Conservation (phyloP, 306 rosid genomes). For the Citrullus colocynthis region DNA sequence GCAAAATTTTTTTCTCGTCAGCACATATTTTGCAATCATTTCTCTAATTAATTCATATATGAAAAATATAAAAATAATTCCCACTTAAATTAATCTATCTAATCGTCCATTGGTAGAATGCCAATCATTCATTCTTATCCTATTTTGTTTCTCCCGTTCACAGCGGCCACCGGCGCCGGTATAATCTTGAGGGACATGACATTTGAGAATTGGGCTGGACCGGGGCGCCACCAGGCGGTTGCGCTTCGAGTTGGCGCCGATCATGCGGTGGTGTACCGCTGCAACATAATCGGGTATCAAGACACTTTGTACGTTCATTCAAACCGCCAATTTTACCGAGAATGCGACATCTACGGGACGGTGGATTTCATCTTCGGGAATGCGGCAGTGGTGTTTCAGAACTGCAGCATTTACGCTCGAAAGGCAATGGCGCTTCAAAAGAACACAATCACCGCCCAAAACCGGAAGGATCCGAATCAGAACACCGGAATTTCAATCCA, state of each 20-base stretch:
- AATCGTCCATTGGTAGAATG: background rate
- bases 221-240: slow-evolving; percentile 75
- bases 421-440: slow-evolving; percentile 68
- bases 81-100: background rate
- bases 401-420: slow-evolving; percentile 56
- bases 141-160: background rate
- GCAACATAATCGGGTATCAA: slow-evolving; percentile 64
- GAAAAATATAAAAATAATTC: background rate
- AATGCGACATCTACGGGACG: slow-evolving; percentile 69
- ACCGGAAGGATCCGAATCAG: slow-evolving; percentile 88
- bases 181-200: slow-evolving; percentile 74
- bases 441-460: slow-evolving; percentile 86
- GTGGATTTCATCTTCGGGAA: slow-evolving; percentile 90
- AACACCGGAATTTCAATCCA: slow-evolving; percentile 95
- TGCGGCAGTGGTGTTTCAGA: slow-evolving; percentile 90
- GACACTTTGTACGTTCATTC: slow-evolving; percentile 88
- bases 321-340: slow-evolving; percentile 74
- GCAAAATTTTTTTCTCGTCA: no score
- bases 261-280: slow-evolving; percentile 78
- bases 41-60: background rate
- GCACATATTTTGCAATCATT: background rate
- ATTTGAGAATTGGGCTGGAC: slow-evolving; percentile 79
- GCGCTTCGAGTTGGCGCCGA: slow-evolving; percentile 87
- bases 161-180: slow-evolving; percentile 88
- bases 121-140: background rate